Evolutionary conservation across 2,329 filamentous ascomycete genomes (phyloP), one percentile per base, ranked within the genome.

Genomic region (Colletotrichum sidae): DNA sequence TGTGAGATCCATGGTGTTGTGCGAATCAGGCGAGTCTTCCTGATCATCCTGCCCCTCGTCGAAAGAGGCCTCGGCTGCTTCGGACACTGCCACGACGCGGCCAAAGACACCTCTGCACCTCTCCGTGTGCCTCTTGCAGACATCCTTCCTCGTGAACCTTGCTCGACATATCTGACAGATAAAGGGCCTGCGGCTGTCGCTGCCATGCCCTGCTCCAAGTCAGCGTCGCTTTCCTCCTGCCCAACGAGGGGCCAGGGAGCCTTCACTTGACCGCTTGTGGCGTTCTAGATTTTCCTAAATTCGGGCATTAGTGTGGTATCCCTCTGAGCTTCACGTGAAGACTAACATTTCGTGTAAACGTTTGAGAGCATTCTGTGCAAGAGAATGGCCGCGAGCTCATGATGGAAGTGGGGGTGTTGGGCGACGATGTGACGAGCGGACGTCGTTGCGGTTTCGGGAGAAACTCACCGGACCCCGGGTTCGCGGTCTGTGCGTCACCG

Each of bases 241-340:
- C 10, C 10, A 50, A 47, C 6, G 35, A 12, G 9, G 17, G 17
- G 45, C 37, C 2, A 15, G 34, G 10, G 35, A 13, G 25, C 37
- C 62, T 15, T 17, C 59, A 71, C 70, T 70, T 10, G 70, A 69
- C 10, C 70, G 70, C 45, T 60, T 65, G 37, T 72, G 70, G 9
- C 70, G 69, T 50, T 61, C 67, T 45, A 70, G 25, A 35, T 71
- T 72, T 61, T 70, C 70, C 65, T 71, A 15, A 7, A 15, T 34
- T 37, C 5, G 13, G 11, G 12, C 25, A 45, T 44, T 6, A 42
- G 3, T 17, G 5, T 17, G 44, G 5, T 47, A 8, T 15, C 2
- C 25, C 7, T 49, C 8, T 34, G 5, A 11, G 1, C 2, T 46
- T 12, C 12, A 42, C 3, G 11, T 12, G 17, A 17, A 17, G 17